Conservation (phyloP, 768 basidiomycete genomes). For the Suillus clintonianus region DNA sequence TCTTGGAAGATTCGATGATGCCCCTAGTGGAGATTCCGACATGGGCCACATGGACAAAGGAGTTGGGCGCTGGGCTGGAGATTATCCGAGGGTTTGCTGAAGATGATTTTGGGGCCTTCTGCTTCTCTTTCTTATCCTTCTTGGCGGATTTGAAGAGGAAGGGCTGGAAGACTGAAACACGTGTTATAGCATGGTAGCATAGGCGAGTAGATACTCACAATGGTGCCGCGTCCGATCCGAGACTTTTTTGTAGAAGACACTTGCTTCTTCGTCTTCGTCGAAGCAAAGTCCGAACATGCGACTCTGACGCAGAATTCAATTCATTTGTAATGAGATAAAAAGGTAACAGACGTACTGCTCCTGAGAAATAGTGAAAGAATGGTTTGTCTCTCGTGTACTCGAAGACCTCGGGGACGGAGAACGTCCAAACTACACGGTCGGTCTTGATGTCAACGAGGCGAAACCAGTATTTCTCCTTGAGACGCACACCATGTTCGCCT, state of each 20-base stretch:
- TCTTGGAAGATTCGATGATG: constrained; percentile 52
- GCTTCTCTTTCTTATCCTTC: constrained; percentile 23
- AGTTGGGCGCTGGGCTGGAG: constrained; percentile 57
- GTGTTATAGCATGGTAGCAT: constrained; percentile 1
- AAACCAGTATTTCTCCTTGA: constrained; percentile 57
- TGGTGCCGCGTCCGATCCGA: constrained; percentile 49
- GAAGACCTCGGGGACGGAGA: constrained; percentile 59
- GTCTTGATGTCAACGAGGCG: constrained; percentile 59
- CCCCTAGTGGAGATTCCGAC: constrained; percentile 57
- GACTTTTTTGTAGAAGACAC: constrained; percentile 61
- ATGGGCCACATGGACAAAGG: constrained; percentile 69
- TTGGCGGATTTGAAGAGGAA: constrained; percentile 29
- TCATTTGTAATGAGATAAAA: background rate
- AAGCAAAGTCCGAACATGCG: constrained; percentile 59
- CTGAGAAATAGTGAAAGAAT: constrained; percentile 90
- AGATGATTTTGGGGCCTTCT: constrained; percentile 39
- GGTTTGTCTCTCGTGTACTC: constrained; percentile 83
- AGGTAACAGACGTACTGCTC: constrained; percentile 59
- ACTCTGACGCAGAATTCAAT: constrained; percentile 17
- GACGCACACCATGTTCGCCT: constrained; percentile 22
- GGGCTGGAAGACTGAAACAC: constrained; percentile 27
- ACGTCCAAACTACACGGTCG: constrained; percentile 67
- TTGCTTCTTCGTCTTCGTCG: constrained; percentile 62
- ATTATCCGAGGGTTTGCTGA: constrained; percentile 42
- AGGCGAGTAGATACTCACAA: constrained; percentile 26